Evolutionary conservation across 2,329 filamentous ascomycete species (phyloP), one percentile per base, ranked within the genome.

Genomic region (Fusarium tupiense): DNA sequence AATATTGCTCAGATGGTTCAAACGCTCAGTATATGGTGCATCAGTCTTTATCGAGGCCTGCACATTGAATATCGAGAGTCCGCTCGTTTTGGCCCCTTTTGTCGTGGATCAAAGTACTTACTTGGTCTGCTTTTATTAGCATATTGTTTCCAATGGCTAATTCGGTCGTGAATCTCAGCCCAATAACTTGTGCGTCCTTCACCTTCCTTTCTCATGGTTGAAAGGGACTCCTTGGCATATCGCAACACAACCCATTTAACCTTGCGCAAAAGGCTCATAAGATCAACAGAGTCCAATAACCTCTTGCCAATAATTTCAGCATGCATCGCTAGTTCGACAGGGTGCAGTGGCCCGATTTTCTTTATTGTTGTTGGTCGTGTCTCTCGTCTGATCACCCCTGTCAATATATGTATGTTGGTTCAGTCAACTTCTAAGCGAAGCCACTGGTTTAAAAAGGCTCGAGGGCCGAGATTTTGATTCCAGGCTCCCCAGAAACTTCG

Each of bases 101-200:
- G 6, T 6, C 9, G 12, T 17, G 6, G 0, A 31, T n/a, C 8
- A 13, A 8, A 11, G 9, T 2, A 31, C 17, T 17, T 1, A 11
- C 2, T 16, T 2, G 11, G 17, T 31, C 4, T 17, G 16, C 26
- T 31, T 0, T 17, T 6, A n/a, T 22, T 26, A 11, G 4, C 9
- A 49, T 49, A 8, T 31, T 8, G 8, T 26, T 26, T 20, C 0
- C 17, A 20, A 20, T 20, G 8, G 24, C 17, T 10, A 7, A 29
- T 20, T 29, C 5, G 24, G 12, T 47, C 8, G 0, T 1, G 20
- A 8, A 31, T 3, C 2, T n/a, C 20, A n/a, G 14, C 6, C 6
- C 14, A 31, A 17, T 2, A 8, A 17, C 46, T 1, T 0, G 26
- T 49, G 10, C 20, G 14, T 31, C 5, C 6, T 6, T 31, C 20